Evolutionary conservation across 805 yeast species (phyloP), one percentile per base, ranked within the genome.

Genomic region (Suhomyces sp.): DNA sequence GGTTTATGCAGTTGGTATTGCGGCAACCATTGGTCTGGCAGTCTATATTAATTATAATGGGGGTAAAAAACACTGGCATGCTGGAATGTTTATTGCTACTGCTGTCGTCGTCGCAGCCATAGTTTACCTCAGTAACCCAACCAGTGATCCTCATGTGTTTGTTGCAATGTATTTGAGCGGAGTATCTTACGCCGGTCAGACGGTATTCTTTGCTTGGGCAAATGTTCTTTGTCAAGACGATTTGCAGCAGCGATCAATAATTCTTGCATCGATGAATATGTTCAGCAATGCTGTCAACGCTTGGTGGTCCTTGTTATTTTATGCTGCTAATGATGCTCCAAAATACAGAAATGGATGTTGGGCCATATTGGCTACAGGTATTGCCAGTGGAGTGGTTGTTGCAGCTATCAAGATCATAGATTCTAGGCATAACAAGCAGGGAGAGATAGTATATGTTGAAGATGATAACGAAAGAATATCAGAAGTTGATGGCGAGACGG

Each of bases 231-330:
- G 81, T 42, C 67, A 72, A 20, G 67, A 74, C 42, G 86, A 81
- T 52, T 53, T 76, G 17, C 78, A 80, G 58, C 82, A 77, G 47
- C 65, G 85, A 48, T 82, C 85, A 0, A 63, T 80, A 30, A 81
- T 78, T 1, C 58, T 80, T 31, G 85, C 81, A 0, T 76, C 81
- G 0, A 77, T 78, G 82, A 77, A 77, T 53, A 76, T 77, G 80
- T 76, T 76, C 53, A 71, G 78, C 19, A 72, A 75, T 46, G 79
- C 81, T 2, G 77, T 77, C 6, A 78, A 77, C 50, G 80, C 82
- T 2, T 78, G 83, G 83, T 77, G 82, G 81, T 65, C 77, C 1
- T 40, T 79, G 12, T 31, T 78, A 3, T 76, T 79, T 47, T 79
- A 65, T 44, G 55, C 69, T 17, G 81, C 82, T 2, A 56, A 68